A percentile compares a stretch with the other conserved stretches of the same genome.
Conservation (phyloP, 306 rosid genomes). For the Vigna reflexopilosa region DNA sequence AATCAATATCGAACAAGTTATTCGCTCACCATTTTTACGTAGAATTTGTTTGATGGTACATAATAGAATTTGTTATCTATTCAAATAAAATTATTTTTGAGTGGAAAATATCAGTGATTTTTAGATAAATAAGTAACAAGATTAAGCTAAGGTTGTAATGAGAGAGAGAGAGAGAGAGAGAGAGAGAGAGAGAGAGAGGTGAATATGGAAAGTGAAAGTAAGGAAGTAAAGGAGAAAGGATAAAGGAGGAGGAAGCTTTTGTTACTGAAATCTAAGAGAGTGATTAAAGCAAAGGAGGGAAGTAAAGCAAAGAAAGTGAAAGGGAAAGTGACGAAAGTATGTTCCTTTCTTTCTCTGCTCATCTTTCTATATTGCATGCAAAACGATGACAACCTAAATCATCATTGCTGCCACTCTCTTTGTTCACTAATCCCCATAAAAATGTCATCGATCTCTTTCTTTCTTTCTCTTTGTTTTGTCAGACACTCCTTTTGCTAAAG, state of each 20-base stretch:
- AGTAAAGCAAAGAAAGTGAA: conserved; percentile 66
- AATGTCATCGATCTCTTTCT: conserved; percentile 49
- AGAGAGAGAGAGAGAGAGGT: neutral
- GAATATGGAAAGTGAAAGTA: conserved; percentile 43
- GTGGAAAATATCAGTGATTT: too few species aligned
- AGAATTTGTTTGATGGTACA: too few species aligned
- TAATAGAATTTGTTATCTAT: too few species aligned
- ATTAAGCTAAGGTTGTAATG: too few species aligned
- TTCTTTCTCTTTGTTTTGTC: conserved; percentile 33
- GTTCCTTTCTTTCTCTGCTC: conserved; percentile 43
- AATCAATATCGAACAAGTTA: neutral
- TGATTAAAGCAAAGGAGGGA: conserved; percentile 62
- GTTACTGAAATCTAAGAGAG: conserved; percentile 85
- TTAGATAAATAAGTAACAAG: too few species aligned
- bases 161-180: neutral
- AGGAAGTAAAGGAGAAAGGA: conserved; percentile 31
- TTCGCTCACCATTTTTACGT: too few species aligned
- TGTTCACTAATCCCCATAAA: conserved; percentile 76
- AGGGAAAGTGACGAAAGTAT: conserved; percentile 51
- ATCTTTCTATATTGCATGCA: conserved; percentile 65
- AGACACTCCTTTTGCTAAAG: conserved; percentile 38
- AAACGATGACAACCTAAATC: conserved; percentile 66
- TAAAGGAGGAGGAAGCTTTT: conserved; percentile 50
- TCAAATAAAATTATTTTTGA: too few species aligned
- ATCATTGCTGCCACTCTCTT: conserved; percentile 76